Conservation (phyloP, 129 eudicot genomes). For the Daucus carota region DNA sequence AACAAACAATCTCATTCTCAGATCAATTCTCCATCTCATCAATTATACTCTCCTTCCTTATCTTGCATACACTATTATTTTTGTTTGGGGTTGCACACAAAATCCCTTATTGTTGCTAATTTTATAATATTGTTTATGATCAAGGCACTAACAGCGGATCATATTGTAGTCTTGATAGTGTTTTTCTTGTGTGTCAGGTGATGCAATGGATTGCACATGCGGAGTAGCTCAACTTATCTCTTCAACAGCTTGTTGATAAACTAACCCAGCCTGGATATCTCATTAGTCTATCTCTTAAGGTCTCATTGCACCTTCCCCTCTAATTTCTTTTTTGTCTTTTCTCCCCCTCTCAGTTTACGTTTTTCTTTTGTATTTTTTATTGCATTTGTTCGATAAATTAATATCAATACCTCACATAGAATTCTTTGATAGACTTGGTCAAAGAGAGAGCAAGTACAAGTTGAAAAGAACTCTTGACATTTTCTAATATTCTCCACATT, state of each 20-base stretch:
- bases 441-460: neutral
- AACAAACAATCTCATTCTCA: neutral
- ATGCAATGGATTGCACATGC: neutral
- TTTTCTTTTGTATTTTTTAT: neutral
- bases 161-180: neutral
- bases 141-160: neutral
- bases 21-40: neutral
- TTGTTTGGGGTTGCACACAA: neutral
- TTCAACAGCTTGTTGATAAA: neutral
- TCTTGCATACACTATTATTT: too few relatives aligned
- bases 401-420: too few relatives aligned
- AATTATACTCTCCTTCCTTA: too few relatives aligned
- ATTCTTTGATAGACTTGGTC: neutral
- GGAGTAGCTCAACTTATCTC: neutral
- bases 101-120: neutral
- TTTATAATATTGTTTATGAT: neutral
- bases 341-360: neutral
- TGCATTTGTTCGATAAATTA: neutral
- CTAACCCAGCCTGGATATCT: neutral
- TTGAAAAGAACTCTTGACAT: neutral
- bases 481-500: neutral
- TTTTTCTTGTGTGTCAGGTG: conserved; percentile 4
- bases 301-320: neutral
- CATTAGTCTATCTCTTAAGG: neutral
- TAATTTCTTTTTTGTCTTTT: neutral